Evolutionary conservation across 306 rosid species (phyloP).

Genomic region (Geum urbanum): DNA sequence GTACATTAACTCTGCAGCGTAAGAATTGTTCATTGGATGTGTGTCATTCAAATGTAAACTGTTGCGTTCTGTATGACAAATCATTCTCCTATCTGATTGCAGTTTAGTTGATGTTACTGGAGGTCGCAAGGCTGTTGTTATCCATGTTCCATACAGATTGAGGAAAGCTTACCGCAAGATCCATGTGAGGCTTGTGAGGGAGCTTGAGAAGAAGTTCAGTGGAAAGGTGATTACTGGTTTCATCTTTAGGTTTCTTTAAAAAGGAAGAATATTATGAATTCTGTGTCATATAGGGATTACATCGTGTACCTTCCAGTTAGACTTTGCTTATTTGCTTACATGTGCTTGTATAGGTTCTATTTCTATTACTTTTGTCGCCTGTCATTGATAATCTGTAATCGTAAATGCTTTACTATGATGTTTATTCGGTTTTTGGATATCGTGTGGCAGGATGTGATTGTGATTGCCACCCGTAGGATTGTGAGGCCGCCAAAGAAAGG

Average conservation of each 20-base stretch:
- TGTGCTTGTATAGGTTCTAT: too few species aligned
- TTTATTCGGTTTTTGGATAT: neutral
- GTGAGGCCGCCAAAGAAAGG: slow-evolving; percentile 78
- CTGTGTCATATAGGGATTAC: too few species aligned
- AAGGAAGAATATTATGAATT: too few species aligned
- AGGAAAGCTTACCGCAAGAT: slow-evolving; percentile 67
- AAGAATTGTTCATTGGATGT: slow-evolving; percentile 12
- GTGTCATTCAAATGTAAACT: neutral
- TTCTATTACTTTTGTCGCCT: neutral
- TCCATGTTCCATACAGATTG: slow-evolving; percentile 61
- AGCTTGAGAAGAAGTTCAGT: slow-evolving; percentile 71
- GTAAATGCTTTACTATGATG: neutral
- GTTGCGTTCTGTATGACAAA: neutral
- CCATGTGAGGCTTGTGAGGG: slow-evolving; percentile 65
- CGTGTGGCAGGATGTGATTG: slow-evolving; percentile 50
- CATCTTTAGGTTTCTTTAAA: neutral
- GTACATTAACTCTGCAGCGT: slow-evolving; percentile 60
- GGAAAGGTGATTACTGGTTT: slow-evolving; percentile 47
- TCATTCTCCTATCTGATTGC: slow-evolving; percentile 5
- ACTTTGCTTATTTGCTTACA: too few species aligned
- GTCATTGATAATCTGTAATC: neutral
- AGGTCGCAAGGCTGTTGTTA: slow-evolving; percentile 63
- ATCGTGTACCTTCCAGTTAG: too few species aligned
- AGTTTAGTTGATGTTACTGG: slow-evolving; percentile 63
- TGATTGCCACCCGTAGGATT: slow-evolving; percentile 66